phyloP scores from a whole-genome alignment of 495 filamentous ascomycete genomes.

The Bacidia gigantensis region DNA sequence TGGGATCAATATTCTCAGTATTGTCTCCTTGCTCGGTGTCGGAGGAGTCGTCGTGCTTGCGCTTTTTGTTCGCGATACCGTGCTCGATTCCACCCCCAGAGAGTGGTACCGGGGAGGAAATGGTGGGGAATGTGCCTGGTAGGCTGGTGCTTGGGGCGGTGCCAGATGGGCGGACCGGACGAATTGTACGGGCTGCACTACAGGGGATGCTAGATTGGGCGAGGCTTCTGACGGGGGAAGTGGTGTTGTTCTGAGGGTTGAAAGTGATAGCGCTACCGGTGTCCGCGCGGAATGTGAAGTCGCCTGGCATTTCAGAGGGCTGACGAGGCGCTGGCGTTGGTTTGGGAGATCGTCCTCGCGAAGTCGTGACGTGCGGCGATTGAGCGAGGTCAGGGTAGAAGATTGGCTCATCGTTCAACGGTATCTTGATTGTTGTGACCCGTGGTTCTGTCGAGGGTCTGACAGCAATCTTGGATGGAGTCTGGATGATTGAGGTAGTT shows the following conservation, averaged over 20 bases:
- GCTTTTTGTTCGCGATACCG: conserved; percentile 63
- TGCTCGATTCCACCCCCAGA: conserved; percentile 37
- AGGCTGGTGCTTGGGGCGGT: conserved; percentile 9
- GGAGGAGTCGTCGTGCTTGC: conserved; percentile 32
- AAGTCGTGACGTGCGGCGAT: conserved; percentile 15
- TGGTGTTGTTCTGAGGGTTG: conserved; percentile 11
- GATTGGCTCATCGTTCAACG: conserved; percentile 21
- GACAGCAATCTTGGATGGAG: conserved; percentile 31
- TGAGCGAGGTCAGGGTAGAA: conserved; percentile 28
- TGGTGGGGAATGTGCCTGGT: conserved; percentile 22
- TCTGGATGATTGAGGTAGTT: conserved; percentile 24
- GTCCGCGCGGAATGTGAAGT: conserved; percentile 47
- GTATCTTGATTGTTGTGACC: conserved; percentile 3
- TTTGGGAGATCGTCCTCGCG: conserved; percentile 10
- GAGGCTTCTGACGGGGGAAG: not conserved
- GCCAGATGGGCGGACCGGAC: conserved; percentile 38
- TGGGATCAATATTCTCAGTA: conserved; percentile 20
- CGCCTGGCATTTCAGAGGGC: conserved; percentile 29
- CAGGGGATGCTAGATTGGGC: conserved; percentile 29
- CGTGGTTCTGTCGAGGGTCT: not conserved
- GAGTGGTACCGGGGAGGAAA: conserved; percentile 16
- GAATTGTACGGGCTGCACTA: conserved; percentile 42
- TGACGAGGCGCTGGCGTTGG: conserved; percentile 3
- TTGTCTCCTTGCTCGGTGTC: conserved; percentile 23
- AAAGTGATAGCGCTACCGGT: conserved; percentile 37